Evolutionary conservation across 2,329 filamentous ascomycete species (phyloP), one percentile per base, ranked within the genome.

Genomic region (Chrysoporthe deuterocubensis): DNA sequence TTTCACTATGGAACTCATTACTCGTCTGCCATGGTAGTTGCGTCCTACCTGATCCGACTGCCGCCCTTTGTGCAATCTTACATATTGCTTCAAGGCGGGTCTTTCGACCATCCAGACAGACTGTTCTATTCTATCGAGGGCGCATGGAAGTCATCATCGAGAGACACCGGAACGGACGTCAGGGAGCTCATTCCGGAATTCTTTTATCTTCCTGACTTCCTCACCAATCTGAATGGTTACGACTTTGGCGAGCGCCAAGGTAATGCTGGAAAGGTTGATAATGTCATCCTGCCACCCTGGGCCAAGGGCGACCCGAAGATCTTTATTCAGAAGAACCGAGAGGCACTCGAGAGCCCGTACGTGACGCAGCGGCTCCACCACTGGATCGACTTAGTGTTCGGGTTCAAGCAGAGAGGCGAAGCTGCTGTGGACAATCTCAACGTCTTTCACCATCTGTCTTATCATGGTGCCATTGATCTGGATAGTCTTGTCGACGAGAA

Each of bases 1-100:
- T 99, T 97, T 77, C 96, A 99, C 76, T 99, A 98, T 73, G 96
- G 96, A 21, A 99, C 96, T 0, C 96, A 99, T 77, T 99, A 99
- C 78, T 98, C 96, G 1, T 98, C 96, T 2, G 96, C 96, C 8
- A 99, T 98, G 96, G 97, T 97, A 68, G 96, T 99, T 7, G 94
- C 94, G 14, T 97, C 94, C 0, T 99, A 97, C 75, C 85, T 99
- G 52, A 97, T 99, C 74, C 91, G 96, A 21, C 84, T 99, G 18
- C 95, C 97, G 62, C 96, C 96, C 0, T 99, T 98, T 76, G 95
- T 97, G 34, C 93, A 98, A 73, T 97, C 96, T 0, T 98, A 97
- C 75, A 88, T 98, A 26, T 83, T 98, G 9, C 86, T 99, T 1
- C 96, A 99, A 78, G 96, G 96, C n/a, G 95, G 95, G 5, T 93